phyloP scores from a whole-genome alignment of 2,329 filamentous ascomycete species.

The Botryotinia globosa region DNA sequence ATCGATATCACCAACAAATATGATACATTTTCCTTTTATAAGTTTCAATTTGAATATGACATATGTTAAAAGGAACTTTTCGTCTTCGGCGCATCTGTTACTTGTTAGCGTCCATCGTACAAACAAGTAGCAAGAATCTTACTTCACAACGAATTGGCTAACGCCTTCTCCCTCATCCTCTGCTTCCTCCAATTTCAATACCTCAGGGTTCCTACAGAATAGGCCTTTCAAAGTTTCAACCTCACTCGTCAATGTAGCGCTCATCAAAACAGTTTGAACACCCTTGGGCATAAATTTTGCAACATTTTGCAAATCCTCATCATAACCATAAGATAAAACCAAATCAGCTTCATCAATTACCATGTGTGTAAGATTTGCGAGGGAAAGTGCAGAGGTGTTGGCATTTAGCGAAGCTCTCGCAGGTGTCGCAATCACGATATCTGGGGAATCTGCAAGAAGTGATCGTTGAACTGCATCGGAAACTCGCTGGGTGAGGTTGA shows the following conservation, averaged over 20 bases:
- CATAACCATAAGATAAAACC: constrained; percentile 89
- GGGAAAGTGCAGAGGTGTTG: constrained; percentile 66
- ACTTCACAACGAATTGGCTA: constrained; percentile 84
- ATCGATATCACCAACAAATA: constrained; percentile 85
- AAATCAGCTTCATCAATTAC: constrained; percentile 95
- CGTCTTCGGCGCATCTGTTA: constrained; percentile 80
- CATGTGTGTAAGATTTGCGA: constrained; percentile 67
- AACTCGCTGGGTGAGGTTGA: constrained; percentile 88
- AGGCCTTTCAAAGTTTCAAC: constrained; percentile 80
- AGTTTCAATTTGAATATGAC: constrained; percentile 94
- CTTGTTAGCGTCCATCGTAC: constrained; percentile 24
- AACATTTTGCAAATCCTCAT: constrained; percentile 81
- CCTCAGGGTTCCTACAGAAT: constrained; percentile 76
- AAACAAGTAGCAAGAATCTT: constrained; percentile 33
- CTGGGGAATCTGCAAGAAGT: constrained; percentile 78
- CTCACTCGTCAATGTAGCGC: constrained; percentile 85
- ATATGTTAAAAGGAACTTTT: constrained; percentile 91
- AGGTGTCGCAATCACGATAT: constrained; percentile 88
- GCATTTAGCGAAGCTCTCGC: constrained; percentile 78
- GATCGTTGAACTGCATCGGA: constrained; percentile 85
- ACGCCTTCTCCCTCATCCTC: constrained; percentile 75
- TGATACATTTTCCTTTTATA: constrained; percentile 86
- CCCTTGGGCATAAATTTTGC: constrained; percentile 76
- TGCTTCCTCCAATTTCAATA: constrained; percentile 79
- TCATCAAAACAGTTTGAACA: constrained; percentile 89